Percentiles rank a stretch among this genome's conserved stretches.
Evolutionary conservation across 2,329 filamentous ascomycete species (phyloP).

Genomic region (Fusarium sp.): DNA sequence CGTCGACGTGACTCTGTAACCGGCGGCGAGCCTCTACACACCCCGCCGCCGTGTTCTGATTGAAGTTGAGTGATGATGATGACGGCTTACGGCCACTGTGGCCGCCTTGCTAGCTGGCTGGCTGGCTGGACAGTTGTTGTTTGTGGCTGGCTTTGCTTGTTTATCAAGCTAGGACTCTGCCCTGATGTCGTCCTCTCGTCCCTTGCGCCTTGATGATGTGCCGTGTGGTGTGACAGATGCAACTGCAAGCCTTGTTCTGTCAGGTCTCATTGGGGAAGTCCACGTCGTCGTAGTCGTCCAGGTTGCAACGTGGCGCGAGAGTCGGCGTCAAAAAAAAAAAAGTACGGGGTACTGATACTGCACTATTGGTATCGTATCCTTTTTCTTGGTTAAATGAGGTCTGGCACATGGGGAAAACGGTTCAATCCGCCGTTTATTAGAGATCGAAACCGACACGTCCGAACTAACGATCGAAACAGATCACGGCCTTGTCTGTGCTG

Average conservation of each 20-base stretch:
- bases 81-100: conserved; percentile 10
- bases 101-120: conserved; percentile 8
- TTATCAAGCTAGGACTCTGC: conserved; percentile 11
- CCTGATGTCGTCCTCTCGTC: conserved; percentile 15
- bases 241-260: conserved; percentile 32
- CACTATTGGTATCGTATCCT: background rate
- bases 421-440: conserved; percentile 40
- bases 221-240: conserved; percentile 38
- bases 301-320: conserved; percentile 36
- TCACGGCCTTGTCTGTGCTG: conserved; percentile 31
- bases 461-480: conserved; percentile 24
- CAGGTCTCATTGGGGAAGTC: conserved; percentile 39
- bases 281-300: conserved; percentile 14
- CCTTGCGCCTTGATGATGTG: conserved; percentile 27
- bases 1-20: conserved; percentile 29
- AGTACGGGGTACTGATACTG: conserved; percentile 17
- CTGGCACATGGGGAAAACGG: conserved; percentile 20
- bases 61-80: conserved; percentile 30
- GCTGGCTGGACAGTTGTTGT: background rate
- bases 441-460: conserved; percentile 32
- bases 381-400: conserved; percentile 15
- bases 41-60: conserved; percentile 16
- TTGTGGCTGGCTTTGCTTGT: conserved; percentile 5
- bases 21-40: conserved; percentile 33
- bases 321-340: conserved; percentile 27